Evolutionary conservation across 2,329 filamentous ascomycete genomes (phyloP).

Genomic region (Pseudogymnoascus sp.): DNA sequence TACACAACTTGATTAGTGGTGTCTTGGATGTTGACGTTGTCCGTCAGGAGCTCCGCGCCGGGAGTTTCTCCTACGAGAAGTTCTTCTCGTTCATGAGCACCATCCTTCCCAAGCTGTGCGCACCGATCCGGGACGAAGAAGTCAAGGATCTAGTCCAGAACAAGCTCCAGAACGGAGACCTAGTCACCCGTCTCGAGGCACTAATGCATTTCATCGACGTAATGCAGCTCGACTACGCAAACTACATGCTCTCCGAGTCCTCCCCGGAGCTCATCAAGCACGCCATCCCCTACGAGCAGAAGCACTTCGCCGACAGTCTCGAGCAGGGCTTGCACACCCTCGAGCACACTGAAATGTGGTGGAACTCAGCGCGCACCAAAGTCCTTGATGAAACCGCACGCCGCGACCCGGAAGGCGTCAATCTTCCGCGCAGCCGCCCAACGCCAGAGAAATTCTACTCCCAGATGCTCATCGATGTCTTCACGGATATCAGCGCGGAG

Average conservation of each 20-base stretch:
- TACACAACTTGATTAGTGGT: constrained; percentile 69
- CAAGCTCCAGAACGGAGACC: constrained; percentile 51
- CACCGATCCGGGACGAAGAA: constrained; percentile 71
- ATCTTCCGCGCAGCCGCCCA: constrained; percentile 54
- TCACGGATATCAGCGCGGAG: constrained; percentile 57
- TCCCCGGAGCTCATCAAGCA: constrained; percentile 66
- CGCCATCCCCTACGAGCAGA: constrained; percentile 66
- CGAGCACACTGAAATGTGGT: constrained; percentile 55
- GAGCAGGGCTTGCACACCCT: constrained; percentile 49
- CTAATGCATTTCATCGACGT: constrained; percentile 69
- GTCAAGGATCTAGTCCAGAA: constrained; percentile 62
- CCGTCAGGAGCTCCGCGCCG: constrained; percentile 58
- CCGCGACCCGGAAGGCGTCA: constrained; percentile 62
- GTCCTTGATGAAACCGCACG: constrained; percentile 58
- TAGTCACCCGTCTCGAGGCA: constrained; percentile 70
- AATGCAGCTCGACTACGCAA: constrained; percentile 74
- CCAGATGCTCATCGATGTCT: constrained; percentile 67
- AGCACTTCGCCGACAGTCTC: constrained; percentile 60
- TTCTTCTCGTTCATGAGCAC: constrained; percentile 72
- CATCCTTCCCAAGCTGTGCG: constrained; percentile 71
- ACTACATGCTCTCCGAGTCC: constrained; percentile 67
- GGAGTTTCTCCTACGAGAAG: constrained; percentile 71
- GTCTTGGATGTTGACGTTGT: constrained; percentile 68
- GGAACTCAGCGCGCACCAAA: constrained; percentile 57
- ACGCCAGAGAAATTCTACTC: constrained; percentile 66